These are phyloP conservation scores for Scheffersomyces titani DNA, from an alignment of 1,139 yeast species.

Conservation along the genomic window DNA sequence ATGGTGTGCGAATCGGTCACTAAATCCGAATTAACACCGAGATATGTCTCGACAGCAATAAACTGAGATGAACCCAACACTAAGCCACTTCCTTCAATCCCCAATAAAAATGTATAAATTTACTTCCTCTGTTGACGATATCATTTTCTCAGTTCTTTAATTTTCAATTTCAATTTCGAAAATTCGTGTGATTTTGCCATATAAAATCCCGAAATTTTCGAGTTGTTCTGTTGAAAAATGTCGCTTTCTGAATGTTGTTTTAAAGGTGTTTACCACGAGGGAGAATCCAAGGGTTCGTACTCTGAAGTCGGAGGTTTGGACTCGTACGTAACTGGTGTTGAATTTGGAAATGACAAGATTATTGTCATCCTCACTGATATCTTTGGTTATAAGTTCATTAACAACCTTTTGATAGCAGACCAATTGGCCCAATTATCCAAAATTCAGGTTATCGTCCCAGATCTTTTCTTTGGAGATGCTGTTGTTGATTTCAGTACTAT, in stretches of 20 bases:
- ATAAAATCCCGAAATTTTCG: background rate
- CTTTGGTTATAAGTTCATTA: slow-evolving; percentile 19
- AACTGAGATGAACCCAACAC: background rate
- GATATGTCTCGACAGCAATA: background rate
- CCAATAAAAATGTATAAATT: background rate
- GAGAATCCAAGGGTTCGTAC: slow-evolving; percentile 16
- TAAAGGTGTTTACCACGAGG: slow-evolving; percentile 17
- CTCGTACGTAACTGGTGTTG: slow-evolving; percentile 19
- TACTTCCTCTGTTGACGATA: background rate
- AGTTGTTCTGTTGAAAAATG: background rate
- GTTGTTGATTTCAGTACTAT: slow-evolving; percentile 3
- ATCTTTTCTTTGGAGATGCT: slow-evolving; percentile 20
- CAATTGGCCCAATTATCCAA: slow-evolving; percentile 27
- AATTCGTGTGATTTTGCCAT: background rate
- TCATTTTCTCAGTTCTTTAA: background rate
- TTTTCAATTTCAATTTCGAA: background rate
- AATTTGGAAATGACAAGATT: slow-evolving; percentile 10
- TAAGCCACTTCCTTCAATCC: background rate
- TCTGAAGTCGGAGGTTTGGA: slow-evolving; percentile 16
- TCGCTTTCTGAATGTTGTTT: slow-evolving; percentile 14
- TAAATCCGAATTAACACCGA: background rate
- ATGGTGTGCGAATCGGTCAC: background rate
- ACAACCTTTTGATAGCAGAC: slow-evolving; percentile 24
- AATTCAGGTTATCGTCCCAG: slow-evolving; percentile 18
- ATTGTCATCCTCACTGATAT: slow-evolving; percentile 21